A percentile compares a stretch with the other conserved stretches of the same genome.
These are phyloP conservation scores for Dentiscutata heterogama DNA, from an alignment of 371 early-diverging fungal genomes.

Conservation along the genomic window DNA sequence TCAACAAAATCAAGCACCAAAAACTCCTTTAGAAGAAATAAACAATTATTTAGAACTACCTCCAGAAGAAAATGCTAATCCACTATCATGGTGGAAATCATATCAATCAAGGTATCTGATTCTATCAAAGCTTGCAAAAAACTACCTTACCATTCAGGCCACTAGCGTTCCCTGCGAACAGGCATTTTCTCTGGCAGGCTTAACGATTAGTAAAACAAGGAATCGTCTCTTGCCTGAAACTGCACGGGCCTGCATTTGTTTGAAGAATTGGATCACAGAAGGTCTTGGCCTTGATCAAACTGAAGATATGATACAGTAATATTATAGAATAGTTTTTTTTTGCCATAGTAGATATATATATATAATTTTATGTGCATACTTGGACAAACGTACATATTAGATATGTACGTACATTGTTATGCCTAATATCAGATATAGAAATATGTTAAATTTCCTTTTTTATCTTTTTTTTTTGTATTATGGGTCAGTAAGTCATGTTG, in stretches of 20 bases:
- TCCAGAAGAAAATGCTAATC: background rate
- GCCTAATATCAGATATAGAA: no score
- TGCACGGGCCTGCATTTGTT: conserved; percentile 4
- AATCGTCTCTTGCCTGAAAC: background rate
- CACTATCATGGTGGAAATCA: background rate
- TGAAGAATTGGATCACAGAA: conserved; percentile 26
- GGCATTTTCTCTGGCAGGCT: background rate
- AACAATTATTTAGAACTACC: background rate
- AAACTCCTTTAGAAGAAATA: background rate
- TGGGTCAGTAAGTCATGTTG: no score
- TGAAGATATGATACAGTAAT: no score
- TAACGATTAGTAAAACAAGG: background rate
- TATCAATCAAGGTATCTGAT: background rate
- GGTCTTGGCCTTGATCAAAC: no score
- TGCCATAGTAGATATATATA: no score
- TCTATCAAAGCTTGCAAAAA: background rate
- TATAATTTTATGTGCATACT: no score
- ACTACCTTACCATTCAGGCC: background rate
- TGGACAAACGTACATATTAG: no score
- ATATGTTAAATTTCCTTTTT: no score
- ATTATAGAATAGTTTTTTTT: no score
- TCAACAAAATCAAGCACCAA: background rate
- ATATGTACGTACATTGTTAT: no score
- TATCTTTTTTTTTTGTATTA: no score
- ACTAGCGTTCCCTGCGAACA: background rate